A percentile compares a stretch with the other conserved stretches of the same genome.
Conservation (phyloP, 1,139 yeast species). For the Suhomyces taliae region DNA sequence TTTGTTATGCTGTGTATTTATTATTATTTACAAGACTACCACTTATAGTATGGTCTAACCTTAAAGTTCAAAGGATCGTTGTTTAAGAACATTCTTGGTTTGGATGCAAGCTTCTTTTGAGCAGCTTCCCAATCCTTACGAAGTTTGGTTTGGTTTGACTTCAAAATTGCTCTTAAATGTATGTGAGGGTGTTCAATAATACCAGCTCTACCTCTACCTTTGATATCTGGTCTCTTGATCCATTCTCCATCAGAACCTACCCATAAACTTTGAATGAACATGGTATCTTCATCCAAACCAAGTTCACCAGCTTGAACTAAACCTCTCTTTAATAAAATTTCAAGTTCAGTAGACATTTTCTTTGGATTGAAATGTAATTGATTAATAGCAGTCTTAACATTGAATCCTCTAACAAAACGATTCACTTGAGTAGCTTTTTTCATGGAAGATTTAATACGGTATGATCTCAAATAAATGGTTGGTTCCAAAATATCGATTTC, state of each 20-base stretch:
- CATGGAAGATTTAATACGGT: conserved; percentile 78
- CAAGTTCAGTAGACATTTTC: conserved; percentile 77
- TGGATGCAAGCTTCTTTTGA: conserved; percentile 39
- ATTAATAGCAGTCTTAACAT: conserved; percentile 78
- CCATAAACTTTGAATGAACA: conserved; percentile 86
- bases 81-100: conserved; percentile 49
- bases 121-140: conserved; percentile 62
- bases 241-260: conserved; percentile 84
- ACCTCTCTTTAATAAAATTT: conserved; percentile 71
- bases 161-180: conserved; percentile 78
- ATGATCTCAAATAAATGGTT: conserved; percentile 72
- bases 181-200: conserved; percentile 71
- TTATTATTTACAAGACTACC: conserved; percentile 27
- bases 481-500: conserved; percentile 86
- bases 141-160: conserved; percentile 58
- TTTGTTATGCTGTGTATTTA: not conserved
- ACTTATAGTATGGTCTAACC: conserved; percentile 45
- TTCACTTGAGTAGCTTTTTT: conserved; percentile 85
- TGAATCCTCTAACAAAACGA: conserved; percentile 70
- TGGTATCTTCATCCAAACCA: conserved; percentile 57
- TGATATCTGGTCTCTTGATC: conserved; percentile 72
- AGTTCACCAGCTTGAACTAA: conserved; percentile 64
- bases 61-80: conserved; percentile 48
- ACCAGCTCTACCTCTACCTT: conserved; percentile 92
- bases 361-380: conserved; percentile 89